Evolutionary conservation across 148 eudicot genomes (phyloP), one percentile per base, ranked within the genome.

Genomic region (Bassia scoparia): DNA sequence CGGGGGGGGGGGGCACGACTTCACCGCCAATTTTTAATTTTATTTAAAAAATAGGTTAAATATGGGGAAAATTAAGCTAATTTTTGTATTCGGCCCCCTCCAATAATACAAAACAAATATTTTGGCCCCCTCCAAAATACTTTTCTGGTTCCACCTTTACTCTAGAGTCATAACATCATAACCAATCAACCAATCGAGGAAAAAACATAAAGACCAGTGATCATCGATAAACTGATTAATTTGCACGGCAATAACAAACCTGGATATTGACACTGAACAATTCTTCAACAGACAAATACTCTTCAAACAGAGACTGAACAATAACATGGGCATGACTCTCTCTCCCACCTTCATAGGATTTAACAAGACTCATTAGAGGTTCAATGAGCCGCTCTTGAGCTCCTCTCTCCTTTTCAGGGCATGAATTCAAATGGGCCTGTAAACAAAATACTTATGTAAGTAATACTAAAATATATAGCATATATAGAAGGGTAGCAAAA

Each of bases 341-440:
- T 80, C 99, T 82, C 66, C 99, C 99, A 81, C 99, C 94, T 79
- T 96, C 99, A 61, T 96, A 92, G 65, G 96, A 96, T 86, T 92
- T 96, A 31, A 84, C 99, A 75, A 96, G 94, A 85, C 87, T 92
- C 85, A 90, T 61, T 65, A 96, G 83, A 67, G 99, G 99, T 76
- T 96, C 99, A 68, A 89, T 80, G 68, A 96, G 90, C 83, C 99
- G 85, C 84, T 92, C 99, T 70, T 81, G 96, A 67, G 99, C 90
- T 72, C 92, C 97, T 86, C 80, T 88, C 63, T 96, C 99, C 81
- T 90, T 88, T 69, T 90, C 91, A 33, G 88, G 68, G 77, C 87
- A 90, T 64, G 87, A 82, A 67, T 69, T 83, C 26, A 96, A 82
- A 82, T 96, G 97, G 61, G 88, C 80, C 99, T 96, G 80, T 14